phyloP scores from a whole-genome alignment of 23 red algal genomes.

The Chondrus crispus region DNA sequence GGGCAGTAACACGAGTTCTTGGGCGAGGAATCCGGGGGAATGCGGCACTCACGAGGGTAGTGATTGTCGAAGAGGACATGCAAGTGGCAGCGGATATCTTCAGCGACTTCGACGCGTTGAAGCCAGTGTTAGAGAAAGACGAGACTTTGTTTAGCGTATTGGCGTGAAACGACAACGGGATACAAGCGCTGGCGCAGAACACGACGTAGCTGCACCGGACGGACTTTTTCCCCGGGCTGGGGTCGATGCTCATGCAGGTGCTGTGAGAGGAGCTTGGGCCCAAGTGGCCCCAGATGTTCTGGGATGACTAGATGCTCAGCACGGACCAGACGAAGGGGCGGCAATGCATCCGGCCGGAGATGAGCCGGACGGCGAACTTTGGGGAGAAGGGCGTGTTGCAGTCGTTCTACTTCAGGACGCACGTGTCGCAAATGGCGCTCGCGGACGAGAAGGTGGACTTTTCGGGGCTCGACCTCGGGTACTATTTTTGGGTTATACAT shows the following conservation, averaged over 20 bases:
- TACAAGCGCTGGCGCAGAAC: background rate
- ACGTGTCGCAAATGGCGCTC: slow-evolving; percentile 38
- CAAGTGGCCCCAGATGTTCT: slow-evolving; percentile 57
- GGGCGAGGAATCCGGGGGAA: background rate
- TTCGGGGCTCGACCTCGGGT: background rate
- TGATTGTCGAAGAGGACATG: slow-evolving; percentile 73
- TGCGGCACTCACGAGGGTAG: background rate
- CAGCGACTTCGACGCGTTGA: slow-evolving; percentile 37
- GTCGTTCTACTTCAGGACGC: slow-evolving; percentile 38
- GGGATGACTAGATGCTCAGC: slow-evolving; percentile 70
- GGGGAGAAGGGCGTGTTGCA: slow-evolving; percentile 50
- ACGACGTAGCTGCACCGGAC: slow-evolving; percentile 45
- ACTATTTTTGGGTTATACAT: too few relatives aligned
- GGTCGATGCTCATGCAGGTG: slow-evolving; percentile 53
- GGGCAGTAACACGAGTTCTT: slow-evolving; percentile 32
- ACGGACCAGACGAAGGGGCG: slow-evolving; percentile 20
- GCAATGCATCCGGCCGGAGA: slow-evolving; percentile 67
- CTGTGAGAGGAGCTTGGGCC: slow-evolving; percentile 53
- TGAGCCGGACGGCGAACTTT: slow-evolving; percentile 66
- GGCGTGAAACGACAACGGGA: slow-evolving; percentile 73
- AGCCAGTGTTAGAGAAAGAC: slow-evolving; percentile 45
- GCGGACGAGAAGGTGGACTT: slow-evolving; percentile 25
- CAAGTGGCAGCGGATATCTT: slow-evolving; percentile 47
- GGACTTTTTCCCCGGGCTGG: slow-evolving; percentile 72
- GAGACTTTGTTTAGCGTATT: slow-evolving; percentile 41